A percentile compares a stretch with the other conserved stretches of the same genome.
Conservation (phyloP, 1,139 yeast species). For the Candida glucosophila region DNA sequence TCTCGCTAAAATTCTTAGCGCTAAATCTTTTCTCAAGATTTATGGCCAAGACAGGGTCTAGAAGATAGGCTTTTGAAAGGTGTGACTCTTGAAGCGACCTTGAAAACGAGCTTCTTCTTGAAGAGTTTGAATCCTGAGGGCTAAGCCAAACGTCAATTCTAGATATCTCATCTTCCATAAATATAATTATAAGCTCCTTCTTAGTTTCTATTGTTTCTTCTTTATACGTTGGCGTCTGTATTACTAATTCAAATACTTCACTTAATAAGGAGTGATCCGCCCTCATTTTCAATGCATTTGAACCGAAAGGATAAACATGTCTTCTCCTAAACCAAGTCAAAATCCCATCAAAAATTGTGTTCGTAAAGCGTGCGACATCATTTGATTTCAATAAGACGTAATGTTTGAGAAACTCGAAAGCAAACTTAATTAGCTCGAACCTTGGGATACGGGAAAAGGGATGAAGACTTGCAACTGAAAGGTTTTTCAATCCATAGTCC, state of each 20-base stretch:
- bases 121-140: too few species aligned
- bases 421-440: slow-evolving; percentile 64
- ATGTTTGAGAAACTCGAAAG: slow-evolving; percentile 54
- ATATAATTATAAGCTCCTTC: slow-evolving; percentile 45
- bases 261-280: slow-evolving; percentile 58
- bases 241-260: slow-evolving; percentile 36
- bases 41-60: slow-evolving; percentile 70
- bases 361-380: slow-evolving; percentile 36
- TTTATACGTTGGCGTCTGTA: slow-evolving; percentile 15
- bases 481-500: slow-evolving; percentile 47
- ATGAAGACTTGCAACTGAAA: slow-evolving; percentile 61
- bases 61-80: slow-evolving; percentile 47
- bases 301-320: slow-evolving; percentile 75
- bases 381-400: slow-evolving; percentile 44
- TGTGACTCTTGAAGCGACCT: slow-evolving; percentile 26
- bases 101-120: slow-evolving; percentile 33
- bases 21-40: slow-evolving; percentile 56
- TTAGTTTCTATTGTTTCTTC: slow-evolving; percentile 29
- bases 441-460: slow-evolving; percentile 72
- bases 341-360: slow-evolving; percentile 54
- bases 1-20: slow-evolving; percentile 30
- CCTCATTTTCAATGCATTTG: slow-evolving; percentile 62
- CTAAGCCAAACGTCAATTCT: slow-evolving; percentile 73
- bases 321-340: slow-evolving; percentile 71
- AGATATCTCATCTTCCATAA: slow-evolving; percentile 69